These are phyloP conservation scores for Hemileia vastatrix DNA, from an alignment of 1,284 basidiomycete species.

Conservation along the genomic window DNA sequence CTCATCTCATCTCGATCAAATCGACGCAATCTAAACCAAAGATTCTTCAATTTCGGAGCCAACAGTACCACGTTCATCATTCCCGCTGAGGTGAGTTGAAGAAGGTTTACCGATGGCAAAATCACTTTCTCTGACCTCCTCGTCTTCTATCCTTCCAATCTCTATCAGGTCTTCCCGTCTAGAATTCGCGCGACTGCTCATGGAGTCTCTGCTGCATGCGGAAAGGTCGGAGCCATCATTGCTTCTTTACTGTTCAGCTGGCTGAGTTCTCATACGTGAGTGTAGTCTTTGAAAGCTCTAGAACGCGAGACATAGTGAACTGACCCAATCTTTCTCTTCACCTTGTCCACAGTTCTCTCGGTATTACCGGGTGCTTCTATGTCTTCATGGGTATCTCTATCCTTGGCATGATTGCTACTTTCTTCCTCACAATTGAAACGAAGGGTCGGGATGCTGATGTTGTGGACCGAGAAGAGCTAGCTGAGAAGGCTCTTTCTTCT, in stretches of 20 bases:
- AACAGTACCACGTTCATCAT: conserved; percentile 39
- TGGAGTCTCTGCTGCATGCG: conserved; percentile 48
- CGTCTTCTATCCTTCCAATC: too few species aligned
- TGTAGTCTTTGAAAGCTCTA: background rate
- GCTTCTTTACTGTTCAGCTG: conserved; percentile 47
- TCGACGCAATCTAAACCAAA: too few species aligned
- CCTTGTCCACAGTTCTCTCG: conserved; percentile 24
- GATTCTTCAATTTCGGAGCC: conserved; percentile 36
- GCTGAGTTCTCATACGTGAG: too few species aligned
- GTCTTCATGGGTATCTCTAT: conserved; percentile 39
- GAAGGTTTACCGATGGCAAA: too few species aligned
- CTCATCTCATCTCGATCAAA: too few species aligned
- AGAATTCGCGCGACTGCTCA: conserved; percentile 49
- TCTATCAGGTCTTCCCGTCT: conserved; percentile 51
- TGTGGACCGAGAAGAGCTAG: conserved; percentile 36
- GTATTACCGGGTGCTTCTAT: conserved; percentile 28
- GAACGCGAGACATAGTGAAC: too few species aligned
- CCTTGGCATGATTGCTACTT: conserved; percentile 32
- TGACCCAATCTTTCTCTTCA: conserved; percentile 25
- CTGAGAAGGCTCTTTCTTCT: conserved; percentile 13
- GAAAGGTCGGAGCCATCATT: conserved; percentile 50
- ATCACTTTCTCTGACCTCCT: too few species aligned
- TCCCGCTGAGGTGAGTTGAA: conserved; percentile 24
- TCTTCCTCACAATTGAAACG: conserved; percentile 35
- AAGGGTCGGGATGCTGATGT: conserved; percentile 38